Evolutionary conservation across 139 green algal genomes (phyloP), one percentile per base, ranked within the genome.

Genomic region (Coccomyxa sp.): DNA sequence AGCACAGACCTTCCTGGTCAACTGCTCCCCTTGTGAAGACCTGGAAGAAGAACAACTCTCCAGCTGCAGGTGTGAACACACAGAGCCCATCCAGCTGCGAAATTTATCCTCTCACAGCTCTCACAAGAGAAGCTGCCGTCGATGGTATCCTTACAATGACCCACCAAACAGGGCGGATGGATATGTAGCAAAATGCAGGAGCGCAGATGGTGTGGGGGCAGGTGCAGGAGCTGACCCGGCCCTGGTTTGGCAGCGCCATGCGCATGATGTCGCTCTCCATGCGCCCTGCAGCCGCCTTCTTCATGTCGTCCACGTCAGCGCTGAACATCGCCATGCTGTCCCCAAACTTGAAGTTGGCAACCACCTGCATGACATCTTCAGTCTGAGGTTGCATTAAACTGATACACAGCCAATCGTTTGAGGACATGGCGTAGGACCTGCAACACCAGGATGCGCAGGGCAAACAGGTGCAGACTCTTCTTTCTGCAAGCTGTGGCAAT

Each of bases 321-420:
- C 50, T 68, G 64, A 90, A 91, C 73, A 8, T 75, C 71, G 10
- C 90, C 90, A 87, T 93, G 88, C 77, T 94, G n/a, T n/a, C n/a
- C 93, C n/a, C n/a, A n/a, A n/a, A n/a, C n/a, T n/a, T n/a, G 50
- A 64, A 64, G 27, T 64, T 64, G 35, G 86, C 88, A 1, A 79
- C 8, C 1, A 91, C 77, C 85, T 89, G 74, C 29, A 79, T 8
- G n/a, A 6, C 64, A 71, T 31, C 14, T 8, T 71, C 24, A 22
- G 24, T 8, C 24, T 71, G 14, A 31, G 29, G n/a, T 8, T 54
- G 33, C 31, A 29, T 40, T 2, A 74, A 3, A 24, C 18, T 74
- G 3, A n/a, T 40, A 14, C 8, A 10, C 35, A 74, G 34, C 2
- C 16, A 40, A 33, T 40, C 14, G 29, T 74, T 34, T 34, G 10